A percentile compares a stretch with the other conserved stretches of the same genome.
Evolutionary conservation across 2,329 filamentous ascomycete species (phyloP).

Genomic region (Trichoderma polysporum): DNA sequence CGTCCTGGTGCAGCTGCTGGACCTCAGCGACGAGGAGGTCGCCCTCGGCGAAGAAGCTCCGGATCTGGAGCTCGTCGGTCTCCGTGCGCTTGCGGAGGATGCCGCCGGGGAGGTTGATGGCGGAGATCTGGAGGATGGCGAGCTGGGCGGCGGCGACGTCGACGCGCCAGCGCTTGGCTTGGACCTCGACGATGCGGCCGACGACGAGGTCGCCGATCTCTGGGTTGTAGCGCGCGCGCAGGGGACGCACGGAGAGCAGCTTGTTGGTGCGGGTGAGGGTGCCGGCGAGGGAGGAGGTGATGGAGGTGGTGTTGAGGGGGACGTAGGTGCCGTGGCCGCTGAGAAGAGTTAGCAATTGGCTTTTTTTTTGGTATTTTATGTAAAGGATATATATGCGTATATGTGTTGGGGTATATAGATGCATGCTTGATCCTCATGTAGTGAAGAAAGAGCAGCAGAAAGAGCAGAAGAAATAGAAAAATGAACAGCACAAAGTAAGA

Average conservation of each 20-base stretch:
- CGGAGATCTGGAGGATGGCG: conserved; percentile 78
- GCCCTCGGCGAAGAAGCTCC: conserved; percentile 94
- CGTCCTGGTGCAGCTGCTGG: conserved; percentile 83
- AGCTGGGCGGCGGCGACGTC: conserved; percentile 88
- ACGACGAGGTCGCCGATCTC: conserved; percentile 96
- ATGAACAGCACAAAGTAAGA: neutral
- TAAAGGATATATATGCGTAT: neutral
- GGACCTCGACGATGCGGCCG: conserved; percentile 92
- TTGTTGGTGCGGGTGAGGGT: conserved; percentile 94
- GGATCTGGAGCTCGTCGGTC: conserved; percentile 95
- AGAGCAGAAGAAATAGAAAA: neutral
- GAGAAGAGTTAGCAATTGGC: conserved; percentile 22
- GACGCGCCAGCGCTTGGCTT: conserved; percentile 89
- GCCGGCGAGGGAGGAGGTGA: conserved; percentile 87
- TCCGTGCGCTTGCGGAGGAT: conserved; percentile 89
- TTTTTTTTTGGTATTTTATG: neutral
- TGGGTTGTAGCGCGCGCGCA: conserved; percentile 89
- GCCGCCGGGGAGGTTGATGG: conserved; percentile 92
- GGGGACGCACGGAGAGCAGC: conserved; percentile 83
- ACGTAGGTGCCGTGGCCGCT: conserved; percentile 93
- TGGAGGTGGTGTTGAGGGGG: conserved; percentile 60
- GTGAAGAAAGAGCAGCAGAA: too few species aligned
- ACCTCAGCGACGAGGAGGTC: conserved; percentile 94
- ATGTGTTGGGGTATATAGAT: neutral
- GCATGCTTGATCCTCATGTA: neutral